Conservation (phyloP, 805 yeast genomes). For the Candida insectorum region DNA sequence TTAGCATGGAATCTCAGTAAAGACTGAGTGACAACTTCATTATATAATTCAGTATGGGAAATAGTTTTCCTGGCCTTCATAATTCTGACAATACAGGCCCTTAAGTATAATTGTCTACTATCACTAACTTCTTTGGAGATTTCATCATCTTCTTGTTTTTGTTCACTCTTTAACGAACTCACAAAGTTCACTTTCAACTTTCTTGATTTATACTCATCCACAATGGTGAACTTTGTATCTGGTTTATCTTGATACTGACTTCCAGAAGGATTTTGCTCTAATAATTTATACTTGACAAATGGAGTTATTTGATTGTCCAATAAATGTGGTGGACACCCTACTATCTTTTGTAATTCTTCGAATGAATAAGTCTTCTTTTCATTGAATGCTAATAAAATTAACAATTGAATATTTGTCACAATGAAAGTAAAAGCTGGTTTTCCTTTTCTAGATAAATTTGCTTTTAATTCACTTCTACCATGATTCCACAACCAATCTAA, state of each 20-base stretch:
- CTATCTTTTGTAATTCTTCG: constrained; percentile 58
- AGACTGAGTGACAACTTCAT: constrained; percentile 85
- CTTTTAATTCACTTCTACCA: constrained; percentile 88
- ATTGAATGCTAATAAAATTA: constrained; percentile 82
- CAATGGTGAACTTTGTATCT: constrained; percentile 63
- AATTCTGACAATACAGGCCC: constrained; percentile 92
- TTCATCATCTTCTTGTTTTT: constrained; percentile 65
- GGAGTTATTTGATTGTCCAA: constrained; percentile 78
- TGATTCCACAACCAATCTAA: constrained; percentile 96
- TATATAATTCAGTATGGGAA: constrained; percentile 75
- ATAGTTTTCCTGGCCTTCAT: constrained; percentile 89
- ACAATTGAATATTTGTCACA: constrained; percentile 82
- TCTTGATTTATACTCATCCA: constrained; percentile 79
- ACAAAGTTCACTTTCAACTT: constrained; percentile 79
- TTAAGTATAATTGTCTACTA: constrained; percentile 78
- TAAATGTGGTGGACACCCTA: constrained; percentile 62
- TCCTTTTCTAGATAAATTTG: constrained; percentile 76
- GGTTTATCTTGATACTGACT: constrained; percentile 43
- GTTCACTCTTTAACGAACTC: constrained; percentile 50
- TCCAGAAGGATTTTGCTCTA: constrained; percentile 64
- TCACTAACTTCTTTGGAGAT: constrained; percentile 80
- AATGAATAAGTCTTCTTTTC: constrained; percentile 57
- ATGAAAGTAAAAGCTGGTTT: constrained; percentile 78
- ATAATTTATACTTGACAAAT: constrained; percentile 71
- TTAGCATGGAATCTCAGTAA: constrained; percentile 80